Evolutionary conservation across 2,329 filamentous ascomycete genomes (phyloP), one percentile per base, ranked within the genome.

Genomic region (Akanthomyces dipterigenus): DNA sequence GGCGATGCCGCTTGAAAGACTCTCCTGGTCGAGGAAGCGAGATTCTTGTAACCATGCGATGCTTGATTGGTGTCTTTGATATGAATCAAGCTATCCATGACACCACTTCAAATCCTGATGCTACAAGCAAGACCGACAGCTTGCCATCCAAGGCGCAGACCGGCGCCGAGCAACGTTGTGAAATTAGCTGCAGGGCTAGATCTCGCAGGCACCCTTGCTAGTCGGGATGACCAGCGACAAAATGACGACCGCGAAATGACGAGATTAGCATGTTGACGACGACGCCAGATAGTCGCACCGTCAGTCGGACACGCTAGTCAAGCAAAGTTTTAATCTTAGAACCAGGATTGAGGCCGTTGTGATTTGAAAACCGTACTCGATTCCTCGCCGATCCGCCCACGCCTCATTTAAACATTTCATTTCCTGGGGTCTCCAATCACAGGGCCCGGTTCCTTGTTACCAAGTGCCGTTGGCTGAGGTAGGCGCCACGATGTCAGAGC

Each of bases 391-490:
- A 60, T 60, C 48, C n/a, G 57, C 48, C 50, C 55, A 45, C 56
- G 36, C 5, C 26, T 60, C 56, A 60, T 55, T 60, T 54, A 48
- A 31, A 55, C 31, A 38, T 34, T 42, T 60, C 58, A 60, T 60
- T 60, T 60, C 58, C 58, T 40, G 49, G 31, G 36, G 28, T 34
- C 49, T 38, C 57, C 48, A 60, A 53, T 60, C 26, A 24, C 56
- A 51, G 36, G 56, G 8, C 46, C 16, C 40, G 16, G n/a, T 16
- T 50, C 26, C 24, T 5, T 45, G 46, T 36, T 34, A 11, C n/a
- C 11, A 24, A 20, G 18, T 59, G 26, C 38, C 12, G 56, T 51
- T 59, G 46, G 26, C 20, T 22, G 48, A 31, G 28, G 28, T n/a
- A 31, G 28, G 28, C 28, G 28, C 28, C 28, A 31, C 28, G 28